Conservation (phyloP, 805 yeast species). For the Yarrowia sp. region DNA sequence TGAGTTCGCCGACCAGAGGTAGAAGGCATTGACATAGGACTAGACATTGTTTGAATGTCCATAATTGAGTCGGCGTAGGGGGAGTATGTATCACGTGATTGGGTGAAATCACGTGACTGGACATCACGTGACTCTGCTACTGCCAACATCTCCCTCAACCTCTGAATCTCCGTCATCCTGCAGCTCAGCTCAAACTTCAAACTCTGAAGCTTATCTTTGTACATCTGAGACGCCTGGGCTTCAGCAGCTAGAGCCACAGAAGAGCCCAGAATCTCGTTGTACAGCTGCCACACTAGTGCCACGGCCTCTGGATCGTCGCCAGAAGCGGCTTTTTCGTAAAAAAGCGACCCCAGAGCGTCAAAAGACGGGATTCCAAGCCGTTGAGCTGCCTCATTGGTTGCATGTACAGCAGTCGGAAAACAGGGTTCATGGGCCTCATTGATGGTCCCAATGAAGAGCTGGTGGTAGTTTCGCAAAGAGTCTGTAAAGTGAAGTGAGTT, state of each 20-base stretch:
- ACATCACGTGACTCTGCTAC: too few species aligned
- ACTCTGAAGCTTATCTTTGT: background rate
- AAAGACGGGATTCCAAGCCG: background rate
- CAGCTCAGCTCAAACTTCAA: background rate
- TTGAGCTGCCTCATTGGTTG: background rate
- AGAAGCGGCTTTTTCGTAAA: background rate
- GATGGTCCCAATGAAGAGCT: slow-evolving; percentile 4
- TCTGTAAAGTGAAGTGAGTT: background rate
- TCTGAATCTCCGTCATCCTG: background rate
- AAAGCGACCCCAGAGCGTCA: background rate
- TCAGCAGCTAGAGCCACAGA: slow-evolving; percentile 1
- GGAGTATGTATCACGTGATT: background rate
- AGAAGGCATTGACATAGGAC: background rate
- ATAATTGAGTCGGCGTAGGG: background rate
- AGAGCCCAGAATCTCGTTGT: slow-evolving; percentile 3
- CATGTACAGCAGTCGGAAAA: background rate
- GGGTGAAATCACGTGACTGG: too few species aligned
- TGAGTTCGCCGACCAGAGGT: background rate
- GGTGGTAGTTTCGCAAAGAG: background rate
- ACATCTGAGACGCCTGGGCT: background rate
- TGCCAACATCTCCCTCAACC: background rate
- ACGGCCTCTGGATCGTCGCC: slow-evolving; percentile 1
- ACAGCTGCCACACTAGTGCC: slow-evolving; percentile 12
- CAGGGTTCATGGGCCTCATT: background rate
- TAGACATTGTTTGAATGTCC: background rate